A percentile compares a stretch with the other conserved stretches of the same genome.
Evolutionary conservation across 495 filamentous ascomycete species (phyloP).

Genomic region (Bombardia bombarda): DNA sequence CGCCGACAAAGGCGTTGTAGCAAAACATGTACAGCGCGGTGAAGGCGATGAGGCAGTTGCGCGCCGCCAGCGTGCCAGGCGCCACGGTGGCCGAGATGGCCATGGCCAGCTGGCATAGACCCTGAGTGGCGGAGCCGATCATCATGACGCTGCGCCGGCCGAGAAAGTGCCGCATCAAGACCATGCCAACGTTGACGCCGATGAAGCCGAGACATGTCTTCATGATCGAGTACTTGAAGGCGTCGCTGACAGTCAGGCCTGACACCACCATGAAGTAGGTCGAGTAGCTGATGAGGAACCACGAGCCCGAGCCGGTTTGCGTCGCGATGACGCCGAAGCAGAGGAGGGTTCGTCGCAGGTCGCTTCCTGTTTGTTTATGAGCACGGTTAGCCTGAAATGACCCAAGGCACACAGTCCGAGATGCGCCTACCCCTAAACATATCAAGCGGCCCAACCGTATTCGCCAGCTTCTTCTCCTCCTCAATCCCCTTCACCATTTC

Average conservation of each 20-base stretch:
- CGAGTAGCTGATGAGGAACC: conserved; percentile 35
- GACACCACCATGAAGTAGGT: conserved; percentile 35
- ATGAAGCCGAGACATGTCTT: conserved; percentile 32
- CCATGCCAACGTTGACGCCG: conserved; percentile 29
- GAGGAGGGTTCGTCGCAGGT: conserved; percentile 29
- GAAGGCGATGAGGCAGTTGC: conserved; percentile 19
- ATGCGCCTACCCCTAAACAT: conserved; percentile 24
- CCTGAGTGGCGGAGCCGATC: conserved; percentile 25
- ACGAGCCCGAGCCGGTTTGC: conserved; percentile 26
- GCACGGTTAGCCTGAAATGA: no score
- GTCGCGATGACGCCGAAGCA: conserved; percentile 30
- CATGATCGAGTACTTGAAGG: conserved; percentile 32
- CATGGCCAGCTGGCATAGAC: conserved; percentile 28
- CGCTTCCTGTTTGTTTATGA: conserved; percentile 17
- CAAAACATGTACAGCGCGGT: conserved; percentile 12
- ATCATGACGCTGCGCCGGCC: conserved; percentile 27
- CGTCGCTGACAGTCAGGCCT: conserved; percentile 26
- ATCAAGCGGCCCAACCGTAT: conserved; percentile 26
- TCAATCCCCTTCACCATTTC: conserved; percentile 32
- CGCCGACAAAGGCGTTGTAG: conserved; percentile 13
- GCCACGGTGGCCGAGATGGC: conserved; percentile 22
- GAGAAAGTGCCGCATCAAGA: conserved; percentile 29
- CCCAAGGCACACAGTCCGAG: no score
- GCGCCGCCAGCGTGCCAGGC: conserved; percentile 15
- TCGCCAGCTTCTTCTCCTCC: conserved; percentile 27